Percentiles rank a stretch among this genome's conserved stretches.
Conservation (phyloP, 345 rosid species). For the Passiflora organensis region DNA sequence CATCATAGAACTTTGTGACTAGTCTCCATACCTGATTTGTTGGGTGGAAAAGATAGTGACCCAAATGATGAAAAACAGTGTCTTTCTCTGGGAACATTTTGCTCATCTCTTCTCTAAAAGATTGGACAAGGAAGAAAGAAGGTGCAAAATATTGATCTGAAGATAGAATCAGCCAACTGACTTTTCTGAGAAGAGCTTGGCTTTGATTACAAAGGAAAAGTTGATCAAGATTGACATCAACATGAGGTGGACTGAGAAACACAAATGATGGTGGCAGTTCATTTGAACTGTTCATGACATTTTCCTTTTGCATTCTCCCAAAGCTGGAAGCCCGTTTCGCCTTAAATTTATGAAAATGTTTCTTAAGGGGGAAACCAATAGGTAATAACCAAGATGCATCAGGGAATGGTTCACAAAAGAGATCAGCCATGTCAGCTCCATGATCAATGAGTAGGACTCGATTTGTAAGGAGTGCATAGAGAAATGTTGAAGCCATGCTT, state of each 20-base stretch:
- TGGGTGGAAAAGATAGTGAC: constrained; percentile 19
- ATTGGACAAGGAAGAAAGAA: not conserved
- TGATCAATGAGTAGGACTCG: constrained; percentile 12
- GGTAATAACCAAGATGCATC: constrained; percentile 17
- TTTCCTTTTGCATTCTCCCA: constrained; percentile 12
- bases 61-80: constrained; percentile 10
- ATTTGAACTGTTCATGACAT: not conserved
- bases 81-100: constrained; percentile 15
- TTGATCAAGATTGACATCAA: not conserved
- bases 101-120: not conserved
- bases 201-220: constrained; percentile 5
- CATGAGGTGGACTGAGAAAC: constrained; percentile 1
- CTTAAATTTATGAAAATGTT: not conserved
- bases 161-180: constrained; percentile 15
- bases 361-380: not conserved
- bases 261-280: not conserved
- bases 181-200: constrained; percentile 4
- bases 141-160: constrained; percentile 12
- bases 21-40: constrained; percentile 19
- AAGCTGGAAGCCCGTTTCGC: not conserved
- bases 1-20: constrained; percentile 17
- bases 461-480: constrained; percentile 14
- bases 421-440: constrained; percentile 6
- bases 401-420: constrained; percentile 22
- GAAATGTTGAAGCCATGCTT: constrained; percentile 10